Evolutionary conservation across 225 moss, liverwort and hornwort species (phyloP), one percentile per base, ranked within the genome.

Genomic region (Asterella californica): DNA sequence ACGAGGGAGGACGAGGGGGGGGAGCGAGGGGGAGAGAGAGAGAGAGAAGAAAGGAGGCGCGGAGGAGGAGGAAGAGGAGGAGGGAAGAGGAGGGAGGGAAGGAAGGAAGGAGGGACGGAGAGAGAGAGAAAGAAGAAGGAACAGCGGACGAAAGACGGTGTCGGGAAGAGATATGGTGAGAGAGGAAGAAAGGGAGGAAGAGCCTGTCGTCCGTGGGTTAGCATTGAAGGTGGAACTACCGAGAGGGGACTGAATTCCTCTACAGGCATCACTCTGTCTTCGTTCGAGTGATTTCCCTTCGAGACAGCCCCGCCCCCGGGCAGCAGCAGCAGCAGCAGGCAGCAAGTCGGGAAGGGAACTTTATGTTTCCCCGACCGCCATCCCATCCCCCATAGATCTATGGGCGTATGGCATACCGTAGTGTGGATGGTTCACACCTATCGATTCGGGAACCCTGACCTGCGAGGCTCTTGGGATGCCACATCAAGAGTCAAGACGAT

Each of bases 401-500:
- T 70, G 38, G n/a, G n/a, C n/a, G n/a, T n/a, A n/a, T n/a, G n/a
- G n/a, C n/a, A n/a, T n/a, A n/a, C 8, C 67, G 8, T 30, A 18
- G 21, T 22, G 42, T 32, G 65, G 32, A 67, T 67, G 67, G 14
- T 27, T 9, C n/a, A 34, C 9, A 25, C 67, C 22, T 48, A 32
- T 50, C 15, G 50, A 59, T 55, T 75, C 54, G 10, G 15, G 55
- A 37, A 75, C 62, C n/a, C n/a, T n/a, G 25, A 63, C 42, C 76
- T 76, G 42, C 38, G 42, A 25, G 45, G 62, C 55, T 38, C 60
- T n/a, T 76, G 76, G 42, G 76, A 76, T 76, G 76, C 46, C 76
- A 45, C 76, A 76, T 76, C 42, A 42, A 42, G 42, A 42, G 42
- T 7, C n/a, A n/a, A n/a, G 76, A 42, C 25, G 59, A 62, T 62